Evolutionary conservation across 192 early-diverging fungal genomes (phyloP), one percentile per base, ranked within the genome.

Genomic region (Coemansia erecta): DNA sequence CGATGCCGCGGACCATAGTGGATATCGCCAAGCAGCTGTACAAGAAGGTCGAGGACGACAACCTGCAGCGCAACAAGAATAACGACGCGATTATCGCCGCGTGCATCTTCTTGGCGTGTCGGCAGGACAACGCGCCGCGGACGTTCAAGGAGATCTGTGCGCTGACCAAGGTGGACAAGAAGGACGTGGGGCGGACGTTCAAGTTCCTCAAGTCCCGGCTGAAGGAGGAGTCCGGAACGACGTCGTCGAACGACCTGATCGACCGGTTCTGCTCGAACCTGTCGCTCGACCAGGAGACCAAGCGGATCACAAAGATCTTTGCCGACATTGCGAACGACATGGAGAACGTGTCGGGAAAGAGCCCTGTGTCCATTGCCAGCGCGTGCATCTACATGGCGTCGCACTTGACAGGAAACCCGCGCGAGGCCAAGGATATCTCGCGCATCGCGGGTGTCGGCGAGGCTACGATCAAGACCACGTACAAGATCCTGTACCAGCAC

Each of bases 111-210:
- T 86, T 97, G 52, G 94, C 91, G 6, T 96, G 97, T 72, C 81
- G 90, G 13, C 87, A 93, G 66, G 85, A 95, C 60, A 80, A 82
- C 28, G 92, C 89, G 1, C 86, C 86, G 8, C 84, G 94, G 59
- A 94, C 97, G 1, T 97, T 95, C 70, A 92, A 92, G 58, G 95
- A 98, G 70, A 94, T 97, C 42, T 92, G 89, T 54, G 87, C 89
- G 6, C 63, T 94, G 59, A 95, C 93, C 0, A 91, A 93, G 45
- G 93, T 97, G 0, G 86, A 91, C 40, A 94, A 93, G 72, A 97
- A 93, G 64, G 94, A 97, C 52, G 92, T 97, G 74, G 93, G 92
- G 1, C 80, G 94, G 11, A 87, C 87, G 43, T 84, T 86, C 60
- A 76, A 82, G 57, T 62, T 66, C 43, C 63, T 84, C 24, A 77